phyloP scores from a whole-genome alignment of 257 asterid genomes.

The Primulina tabacum region DNA sequence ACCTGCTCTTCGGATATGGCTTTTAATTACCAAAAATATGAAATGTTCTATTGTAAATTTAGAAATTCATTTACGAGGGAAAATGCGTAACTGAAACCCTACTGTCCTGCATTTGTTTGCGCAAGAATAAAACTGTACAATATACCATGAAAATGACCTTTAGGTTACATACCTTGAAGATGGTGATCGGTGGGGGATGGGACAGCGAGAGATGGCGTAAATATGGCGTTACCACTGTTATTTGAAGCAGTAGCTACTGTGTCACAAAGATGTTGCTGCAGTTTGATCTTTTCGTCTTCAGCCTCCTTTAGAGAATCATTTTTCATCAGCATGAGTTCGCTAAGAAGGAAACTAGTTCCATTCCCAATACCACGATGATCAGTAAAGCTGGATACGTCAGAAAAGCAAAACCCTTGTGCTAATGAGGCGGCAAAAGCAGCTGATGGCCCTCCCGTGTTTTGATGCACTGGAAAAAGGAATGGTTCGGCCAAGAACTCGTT shows the following conservation, averaged over 20 bases:
- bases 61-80: background rate
- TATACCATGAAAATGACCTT: background rate
- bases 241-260: slow-evolving; percentile 24
- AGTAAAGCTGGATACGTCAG: slow-evolving; percentile 30
- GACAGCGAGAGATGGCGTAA: slow-evolving; percentile 23
- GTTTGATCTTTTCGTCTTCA: slow-evolving; percentile 40
- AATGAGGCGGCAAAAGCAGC: slow-evolving; percentile 12
- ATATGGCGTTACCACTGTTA: background rate
- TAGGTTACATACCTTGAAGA: slow-evolving; percentile 32
- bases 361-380: slow-evolving; percentile 21
- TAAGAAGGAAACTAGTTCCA: slow-evolving; percentile 37
- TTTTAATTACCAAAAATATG: background rate
- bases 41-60: too few relatives aligned
- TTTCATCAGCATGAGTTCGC: slow-evolving; percentile 58
- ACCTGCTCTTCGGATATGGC: background rate
- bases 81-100: background rate
- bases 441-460: slow-evolving; percentile 20
- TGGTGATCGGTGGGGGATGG: slow-evolving; percentile 26
- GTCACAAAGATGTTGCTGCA: slow-evolving; percentile 32
- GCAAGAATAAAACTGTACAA: too few relatives aligned
- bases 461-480: slow-evolving; percentile 51
- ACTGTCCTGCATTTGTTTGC: background rate
- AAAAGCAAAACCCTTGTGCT: slow-evolving; percentile 49
- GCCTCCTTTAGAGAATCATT: slow-evolving; percentile 37
- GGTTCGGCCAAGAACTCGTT: slow-evolving; percentile 47